Conservation (phyloP, 192 early-diverging fungal genomes). For the Chytriomyces confervae region DNA sequence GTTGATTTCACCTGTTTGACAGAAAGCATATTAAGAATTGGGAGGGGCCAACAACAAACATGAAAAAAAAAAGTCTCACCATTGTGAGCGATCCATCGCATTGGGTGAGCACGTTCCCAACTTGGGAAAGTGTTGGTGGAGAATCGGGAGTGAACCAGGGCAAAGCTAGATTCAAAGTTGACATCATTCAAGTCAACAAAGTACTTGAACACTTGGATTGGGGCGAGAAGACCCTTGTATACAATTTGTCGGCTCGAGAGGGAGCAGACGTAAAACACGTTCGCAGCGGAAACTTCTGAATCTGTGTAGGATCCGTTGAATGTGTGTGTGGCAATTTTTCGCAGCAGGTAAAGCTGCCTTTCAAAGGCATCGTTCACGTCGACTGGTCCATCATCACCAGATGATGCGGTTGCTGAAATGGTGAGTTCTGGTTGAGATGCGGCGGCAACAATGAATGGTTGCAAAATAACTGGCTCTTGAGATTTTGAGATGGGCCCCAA, state of each 20-base stretch:
- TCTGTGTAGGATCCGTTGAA: conserved; percentile 22
- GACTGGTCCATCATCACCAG: conserved; percentile 20
- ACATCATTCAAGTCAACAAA: conserved; percentile 87
- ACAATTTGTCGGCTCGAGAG: conserved; percentile 91
- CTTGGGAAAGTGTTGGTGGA: conserved; percentile 99
- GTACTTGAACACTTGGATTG: conserved; percentile 92
- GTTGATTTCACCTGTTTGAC: conserved; percentile 87
- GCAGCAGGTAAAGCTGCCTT: conserved; percentile 84
- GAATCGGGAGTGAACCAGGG: conserved; percentile 97
- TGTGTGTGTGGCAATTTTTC: conserved; percentile 88
- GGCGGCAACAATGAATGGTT: conserved; percentile 77
- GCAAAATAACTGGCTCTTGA: conserved; percentile 90
- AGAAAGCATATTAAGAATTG: conserved; percentile 24
- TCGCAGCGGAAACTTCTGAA: conserved; percentile 68
- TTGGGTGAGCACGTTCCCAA: conserved; percentile 99
- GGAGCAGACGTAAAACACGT: conserved; percentile 98
- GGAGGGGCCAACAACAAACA: background rate
- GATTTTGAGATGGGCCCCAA: conserved; percentile 87
- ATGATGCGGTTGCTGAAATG: background rate
- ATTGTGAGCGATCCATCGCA: conserved; percentile 98
- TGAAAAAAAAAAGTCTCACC: conserved; percentile 55
- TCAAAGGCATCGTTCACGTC: conserved; percentile 64
- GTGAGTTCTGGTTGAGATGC: conserved; percentile 49
- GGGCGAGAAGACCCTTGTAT: conserved; percentile 97
- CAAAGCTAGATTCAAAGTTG: conserved; percentile 88